Percentiles rank a stretch among this genome's conserved stretches.
These are phyloP conservation scores for Gyromitra esculenta DNA, from an alignment of 2,329 filamentous ascomycete genomes.

Conservation along the genomic window DNA sequence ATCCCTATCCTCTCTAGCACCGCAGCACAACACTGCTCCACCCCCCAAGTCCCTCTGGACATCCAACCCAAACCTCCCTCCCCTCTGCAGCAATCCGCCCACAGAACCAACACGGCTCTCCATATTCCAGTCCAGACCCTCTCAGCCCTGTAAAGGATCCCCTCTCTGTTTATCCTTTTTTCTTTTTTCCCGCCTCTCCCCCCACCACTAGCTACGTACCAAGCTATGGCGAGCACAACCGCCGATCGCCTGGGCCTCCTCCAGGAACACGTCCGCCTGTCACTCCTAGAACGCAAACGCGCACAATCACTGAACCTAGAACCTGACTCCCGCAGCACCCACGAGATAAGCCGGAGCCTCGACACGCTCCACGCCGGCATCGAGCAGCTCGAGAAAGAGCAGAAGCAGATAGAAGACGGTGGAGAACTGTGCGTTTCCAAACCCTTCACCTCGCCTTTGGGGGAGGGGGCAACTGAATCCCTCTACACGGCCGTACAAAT, in stretches of 20 bases:
- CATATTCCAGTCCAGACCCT: conserved; percentile 7
- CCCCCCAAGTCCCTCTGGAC: neutral
- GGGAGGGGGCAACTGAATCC: conserved; percentile 16
- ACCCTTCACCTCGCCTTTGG: conserved; percentile 54
- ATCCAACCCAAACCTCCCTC: neutral
- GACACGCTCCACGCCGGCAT: conserved; percentile 87
- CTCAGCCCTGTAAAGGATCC: conserved; percentile 17
- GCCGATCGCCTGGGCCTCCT: conserved; percentile 83
- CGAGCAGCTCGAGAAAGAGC: conserved; percentile 72
- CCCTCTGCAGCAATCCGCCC: neutral
- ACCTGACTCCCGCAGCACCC: conserved; percentile 82
- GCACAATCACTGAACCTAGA: conserved; percentile 82
- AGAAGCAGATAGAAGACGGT: conserved; percentile 70
- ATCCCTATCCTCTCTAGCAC: neutral
- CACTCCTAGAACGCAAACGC: conserved; percentile 88
- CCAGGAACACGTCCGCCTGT: conserved; percentile 96
- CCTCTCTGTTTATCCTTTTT: conserved; percentile 2
- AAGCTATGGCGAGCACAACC: conserved; percentile 54
- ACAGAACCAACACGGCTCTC: neutral
- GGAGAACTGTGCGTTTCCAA: conserved; percentile 67
- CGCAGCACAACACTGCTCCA: too few relatives aligned
- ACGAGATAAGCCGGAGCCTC: conserved; percentile 81
- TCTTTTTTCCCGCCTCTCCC: conserved; percentile 15
- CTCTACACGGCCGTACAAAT: too few relatives aligned
- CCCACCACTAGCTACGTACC: neutral